Percentiles rank a stretch among this genome's conserved stretches.
Conservation (phyloP, 2,329 filamentous ascomycete genomes). For the Colletotrichum endophyticum region DNA sequence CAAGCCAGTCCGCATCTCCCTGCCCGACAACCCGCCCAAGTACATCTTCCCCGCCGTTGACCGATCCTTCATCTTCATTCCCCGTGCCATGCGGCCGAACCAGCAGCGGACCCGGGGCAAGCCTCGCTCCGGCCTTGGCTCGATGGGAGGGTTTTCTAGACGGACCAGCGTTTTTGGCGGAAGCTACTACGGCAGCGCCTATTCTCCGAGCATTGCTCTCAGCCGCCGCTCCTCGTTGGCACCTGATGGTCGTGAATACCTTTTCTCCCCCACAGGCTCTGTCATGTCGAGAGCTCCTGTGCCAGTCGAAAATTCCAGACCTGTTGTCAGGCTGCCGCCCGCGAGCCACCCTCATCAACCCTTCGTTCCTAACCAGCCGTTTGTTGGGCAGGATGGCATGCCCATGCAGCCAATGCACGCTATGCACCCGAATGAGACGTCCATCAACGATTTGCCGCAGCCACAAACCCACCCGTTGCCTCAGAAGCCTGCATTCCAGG, state of each 20-base stretch:
- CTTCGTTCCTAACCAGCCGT: slow-evolving; percentile 26
- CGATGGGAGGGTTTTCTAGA: slow-evolving; percentile 71
- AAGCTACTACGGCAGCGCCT: slow-evolving; percentile 73
- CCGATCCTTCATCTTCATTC: slow-evolving; percentile 97
- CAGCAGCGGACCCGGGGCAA: slow-evolving; percentile 81
- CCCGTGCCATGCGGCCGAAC: slow-evolving; percentile 89
- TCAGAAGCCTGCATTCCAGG: slow-evolving; percentile 62
- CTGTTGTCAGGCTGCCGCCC: slow-evolving; percentile 84
- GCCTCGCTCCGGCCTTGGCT: slow-evolving; percentile 74
- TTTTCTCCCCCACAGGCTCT: slow-evolving; percentile 83
- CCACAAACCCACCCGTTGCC: slow-evolving; percentile 64
- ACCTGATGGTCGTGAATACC: slow-evolving; percentile 69
- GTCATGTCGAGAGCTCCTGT: slow-evolving; percentile 72
- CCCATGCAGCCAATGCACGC: background rate
- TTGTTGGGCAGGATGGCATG: slow-evolving; percentile 3
- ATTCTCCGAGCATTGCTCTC: slow-evolving; percentile 86
- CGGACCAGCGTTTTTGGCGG: slow-evolving; percentile 82
- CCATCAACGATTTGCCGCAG: slow-evolving; percentile 58
- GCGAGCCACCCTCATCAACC: slow-evolving; percentile 35
- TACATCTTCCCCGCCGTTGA: slow-evolving; percentile 93
- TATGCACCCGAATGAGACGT: slow-evolving; percentile 33
- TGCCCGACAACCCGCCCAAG: slow-evolving; percentile 78
- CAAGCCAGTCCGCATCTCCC: slow-evolving; percentile 92
- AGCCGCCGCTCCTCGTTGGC: slow-evolving; percentile 85
- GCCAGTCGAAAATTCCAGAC: slow-evolving; percentile 65